These are phyloP conservation scores for Ustilago hordei DNA, from an alignment of 1,284 basidiomycete genomes.

Conservation along the genomic window DNA sequence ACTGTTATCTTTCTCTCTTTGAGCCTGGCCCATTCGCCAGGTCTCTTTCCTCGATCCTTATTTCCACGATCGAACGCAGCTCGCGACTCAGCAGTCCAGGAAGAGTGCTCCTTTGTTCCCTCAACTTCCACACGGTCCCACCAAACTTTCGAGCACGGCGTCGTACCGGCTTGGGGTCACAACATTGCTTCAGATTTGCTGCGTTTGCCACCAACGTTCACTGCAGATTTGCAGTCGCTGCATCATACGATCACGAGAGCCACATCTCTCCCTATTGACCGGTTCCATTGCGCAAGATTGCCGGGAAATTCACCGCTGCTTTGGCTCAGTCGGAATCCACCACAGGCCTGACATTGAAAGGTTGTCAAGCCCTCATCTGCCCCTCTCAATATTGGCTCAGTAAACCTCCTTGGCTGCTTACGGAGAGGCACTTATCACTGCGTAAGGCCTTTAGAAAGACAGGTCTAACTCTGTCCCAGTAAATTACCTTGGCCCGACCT, in stretches of 20 bases:
- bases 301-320: not conserved
- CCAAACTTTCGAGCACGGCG: constrained; percentile 13
- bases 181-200: not conserved
- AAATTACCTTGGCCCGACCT: constrained; percentile 25
- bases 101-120: not conserved
- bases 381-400: not conserved
- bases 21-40: constrained; percentile 4
- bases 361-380: not conserved
- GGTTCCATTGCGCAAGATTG: not conserved
- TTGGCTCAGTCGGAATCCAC: not conserved
- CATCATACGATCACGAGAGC: constrained; percentile 1
- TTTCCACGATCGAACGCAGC: constrained; percentile 11
- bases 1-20: constrained; percentile 8
- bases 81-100: not conserved
- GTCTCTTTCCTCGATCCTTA: not conserved
- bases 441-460: not conserved
- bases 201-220: not conserved
- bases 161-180: not conserved
- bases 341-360: no score
- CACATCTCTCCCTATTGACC: not conserved
- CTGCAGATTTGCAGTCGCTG: not conserved
- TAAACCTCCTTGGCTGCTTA: not conserved
- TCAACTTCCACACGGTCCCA: constrained; percentile 22
- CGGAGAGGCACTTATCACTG: not conserved
- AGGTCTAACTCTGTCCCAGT: constrained; percentile 4